Evolutionary conservation across 257 asterid genomes (phyloP).

Genomic region (Solanum pimpinellifolium): DNA sequence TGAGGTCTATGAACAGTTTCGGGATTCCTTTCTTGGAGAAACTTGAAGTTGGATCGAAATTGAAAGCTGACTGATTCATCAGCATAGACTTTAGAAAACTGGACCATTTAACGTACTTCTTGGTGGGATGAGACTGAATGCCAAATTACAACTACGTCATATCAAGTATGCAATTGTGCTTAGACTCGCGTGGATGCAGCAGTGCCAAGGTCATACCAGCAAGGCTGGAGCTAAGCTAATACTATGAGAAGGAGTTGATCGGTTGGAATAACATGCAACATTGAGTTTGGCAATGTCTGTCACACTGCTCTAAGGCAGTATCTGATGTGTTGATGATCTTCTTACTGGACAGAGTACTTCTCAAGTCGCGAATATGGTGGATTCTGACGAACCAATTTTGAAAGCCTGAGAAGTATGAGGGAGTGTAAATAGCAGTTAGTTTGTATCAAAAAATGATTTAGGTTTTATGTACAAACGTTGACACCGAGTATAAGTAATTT

Average conservation of each 20-base stretch:
- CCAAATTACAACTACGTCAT: background rate
- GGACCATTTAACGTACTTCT: background rate
- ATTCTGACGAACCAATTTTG: background rate
- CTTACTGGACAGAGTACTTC: background rate
- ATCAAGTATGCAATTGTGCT: background rate
- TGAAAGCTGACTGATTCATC: background rate
- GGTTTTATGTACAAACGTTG: background rate
- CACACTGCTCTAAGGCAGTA: background rate
- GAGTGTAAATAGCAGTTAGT: background rate
- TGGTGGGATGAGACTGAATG: background rate
- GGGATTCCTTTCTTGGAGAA: conserved; percentile 41
- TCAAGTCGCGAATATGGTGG: background rate
- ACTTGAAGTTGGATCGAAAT: conserved; percentile 51
- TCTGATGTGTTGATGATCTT: background rate
- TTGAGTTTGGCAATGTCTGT: background rate
- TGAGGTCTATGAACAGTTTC: conserved; percentile 22
- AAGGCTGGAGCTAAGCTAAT: background rate
- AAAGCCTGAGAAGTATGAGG: background rate
- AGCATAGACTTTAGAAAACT: background rate
- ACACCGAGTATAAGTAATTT: background rate
- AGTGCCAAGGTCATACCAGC: background rate
- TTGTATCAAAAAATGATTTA: background rate
- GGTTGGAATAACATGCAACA: background rate
- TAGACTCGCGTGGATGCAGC: background rate
- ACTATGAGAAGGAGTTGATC: background rate